These are phyloP conservation scores for Rhynchosporium graminicola DNA, from an alignment of 2,329 filamentous ascomycete genomes.

Conservation along the genomic window DNA sequence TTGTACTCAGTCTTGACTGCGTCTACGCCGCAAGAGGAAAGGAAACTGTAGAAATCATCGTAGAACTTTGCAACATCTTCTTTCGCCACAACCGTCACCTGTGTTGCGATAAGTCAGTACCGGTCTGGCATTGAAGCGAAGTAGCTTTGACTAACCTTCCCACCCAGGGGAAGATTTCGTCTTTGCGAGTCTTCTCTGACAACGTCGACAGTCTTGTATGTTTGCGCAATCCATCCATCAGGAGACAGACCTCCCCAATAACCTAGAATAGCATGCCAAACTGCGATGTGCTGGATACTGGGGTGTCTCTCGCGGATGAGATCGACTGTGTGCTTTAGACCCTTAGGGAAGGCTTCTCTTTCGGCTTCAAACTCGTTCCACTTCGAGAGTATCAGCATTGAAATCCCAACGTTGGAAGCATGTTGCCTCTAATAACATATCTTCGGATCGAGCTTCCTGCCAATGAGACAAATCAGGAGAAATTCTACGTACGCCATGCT, in stretches of 20 bases:
- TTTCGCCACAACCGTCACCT: conserved; percentile 71
- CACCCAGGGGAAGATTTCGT: conserved; percentile 51
- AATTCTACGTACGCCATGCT: conserved; percentile 45
- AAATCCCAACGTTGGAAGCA: too few relatives aligned
- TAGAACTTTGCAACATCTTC: conserved; percentile 79
- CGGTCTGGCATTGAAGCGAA: neutral
- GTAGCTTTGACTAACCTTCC: neutral
- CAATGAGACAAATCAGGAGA: too few relatives aligned
- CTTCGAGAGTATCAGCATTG: too few relatives aligned
- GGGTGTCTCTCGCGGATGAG: conserved; percentile 70
- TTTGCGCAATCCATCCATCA: conserved; percentile 69
- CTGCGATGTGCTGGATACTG: conserved; percentile 78
- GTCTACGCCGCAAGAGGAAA: conserved; percentile 73
- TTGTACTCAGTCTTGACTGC: conserved; percentile 80
- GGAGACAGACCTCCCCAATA: conserved; percentile 92
- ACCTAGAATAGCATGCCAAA: conserved; percentile 87
- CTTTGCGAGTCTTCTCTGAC: conserved; percentile 51
- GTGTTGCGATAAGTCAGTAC: neutral
- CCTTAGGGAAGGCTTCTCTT: conserved; percentile 68
- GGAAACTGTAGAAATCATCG: conserved; percentile 86
- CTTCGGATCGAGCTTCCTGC: too few relatives aligned
- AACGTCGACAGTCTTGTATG: conserved; percentile 73
- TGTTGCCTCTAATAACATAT: too few relatives aligned
- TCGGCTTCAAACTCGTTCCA: too few relatives aligned
- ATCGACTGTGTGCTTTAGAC: conserved; percentile 70